phyloP scores from a whole-genome alignment of 768 basidiomycete genomes.

The Suillus subluteus region DNA sequence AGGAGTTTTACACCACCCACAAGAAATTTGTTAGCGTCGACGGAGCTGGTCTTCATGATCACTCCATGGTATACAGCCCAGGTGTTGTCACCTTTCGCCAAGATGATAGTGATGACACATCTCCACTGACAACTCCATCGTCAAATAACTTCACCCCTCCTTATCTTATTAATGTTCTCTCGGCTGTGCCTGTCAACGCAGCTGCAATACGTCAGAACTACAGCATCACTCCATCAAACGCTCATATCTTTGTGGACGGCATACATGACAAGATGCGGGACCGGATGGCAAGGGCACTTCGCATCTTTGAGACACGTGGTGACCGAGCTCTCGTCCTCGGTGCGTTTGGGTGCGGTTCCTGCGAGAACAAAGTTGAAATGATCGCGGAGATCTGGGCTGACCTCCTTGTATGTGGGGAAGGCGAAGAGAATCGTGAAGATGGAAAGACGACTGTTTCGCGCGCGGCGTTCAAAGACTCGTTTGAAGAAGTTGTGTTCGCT shows the following conservation, averaged over 20 bases:
- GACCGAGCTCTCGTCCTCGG: conserved; percentile 45
- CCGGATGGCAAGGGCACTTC: conserved; percentile 50
- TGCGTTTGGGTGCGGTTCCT: conserved; percentile 48
- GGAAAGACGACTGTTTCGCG: conserved; percentile 19
- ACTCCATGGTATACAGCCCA: conserved; percentile 52
- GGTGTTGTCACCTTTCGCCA: conserved; percentile 46
- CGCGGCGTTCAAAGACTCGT: conserved; percentile 43
- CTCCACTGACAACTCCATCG: conserved; percentile 11
- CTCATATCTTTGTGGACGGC: conserved; percentile 40
- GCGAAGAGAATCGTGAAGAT: conserved; percentile 24
- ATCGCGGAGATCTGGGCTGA: conserved; percentile 51
- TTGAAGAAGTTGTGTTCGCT: conserved; percentile 48
- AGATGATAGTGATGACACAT: conserved; percentile 35
- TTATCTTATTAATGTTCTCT: conserved; percentile 43
- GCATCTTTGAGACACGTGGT: conserved; percentile 46
- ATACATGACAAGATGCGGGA: conserved; percentile 48
- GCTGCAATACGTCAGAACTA: conserved; percentile 44
- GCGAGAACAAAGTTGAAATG: conserved; percentile 44
- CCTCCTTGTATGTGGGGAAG: conserved; percentile 41
- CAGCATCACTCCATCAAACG: conserved; percentile 36
- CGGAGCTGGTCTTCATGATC: conserved; percentile 47
- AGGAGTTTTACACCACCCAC: conserved; percentile 46
- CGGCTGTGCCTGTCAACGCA: conserved; percentile 47
- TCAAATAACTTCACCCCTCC: conserved; percentile 39
- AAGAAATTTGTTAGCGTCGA: conserved; percentile 35